Base-by-base conservation (phyloP, 192 early-diverging fungal species). In the Gryganskiella cystojenkinii region DNA sequence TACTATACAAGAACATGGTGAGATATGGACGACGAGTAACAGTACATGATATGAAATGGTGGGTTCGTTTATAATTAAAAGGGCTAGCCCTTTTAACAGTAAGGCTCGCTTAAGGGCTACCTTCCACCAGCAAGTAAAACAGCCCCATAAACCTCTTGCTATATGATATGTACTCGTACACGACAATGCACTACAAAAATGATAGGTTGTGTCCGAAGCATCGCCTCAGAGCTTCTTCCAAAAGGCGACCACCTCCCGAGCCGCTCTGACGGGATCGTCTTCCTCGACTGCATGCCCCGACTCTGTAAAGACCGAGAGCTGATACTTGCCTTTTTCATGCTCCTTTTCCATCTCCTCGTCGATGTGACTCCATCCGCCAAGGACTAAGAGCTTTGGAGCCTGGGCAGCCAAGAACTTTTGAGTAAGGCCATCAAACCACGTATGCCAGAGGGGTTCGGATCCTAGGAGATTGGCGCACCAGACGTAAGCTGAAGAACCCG, bases 231-330 rank as follows among this genome's bases (percentile, higher is more conserved):
- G 1, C 20, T 54, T 34, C 47, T 56, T 46, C 72, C 72, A 75
- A 24, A 61, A 75, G 0, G 24, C 58, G 11, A 61, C 13, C 1
- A 67, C 4, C 5, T 45, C 52, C 33, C 52, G 56, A 0, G 51
- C 58, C 25, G 56, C 25, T 34, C 33, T 20, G 3, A 61, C 51
- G 2, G 72, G 64, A 17, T 61, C 64, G n/a, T 75, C 72, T 27
- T 75, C 64, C 44, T 75, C 31, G 7, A 75, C 51, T 4, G 54
- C 35, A 43, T 75, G 72, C 2, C 64, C 64, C 0, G 44, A 53
- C 3, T 56, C 43, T 3, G 20, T 2, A 25, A 67, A 42, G 15
- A 43, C 55, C 40, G 31, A 8, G 15, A 61, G 25, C 15, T 50
- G 27, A 25, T 67, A 75, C 43, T 56, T 47, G 24, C 52, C 51